Evolutionary conservation across 768 basidiomycete species (phyloP), one percentile per base, ranked within the genome.

Genomic region (Terana coerulea): DNA sequence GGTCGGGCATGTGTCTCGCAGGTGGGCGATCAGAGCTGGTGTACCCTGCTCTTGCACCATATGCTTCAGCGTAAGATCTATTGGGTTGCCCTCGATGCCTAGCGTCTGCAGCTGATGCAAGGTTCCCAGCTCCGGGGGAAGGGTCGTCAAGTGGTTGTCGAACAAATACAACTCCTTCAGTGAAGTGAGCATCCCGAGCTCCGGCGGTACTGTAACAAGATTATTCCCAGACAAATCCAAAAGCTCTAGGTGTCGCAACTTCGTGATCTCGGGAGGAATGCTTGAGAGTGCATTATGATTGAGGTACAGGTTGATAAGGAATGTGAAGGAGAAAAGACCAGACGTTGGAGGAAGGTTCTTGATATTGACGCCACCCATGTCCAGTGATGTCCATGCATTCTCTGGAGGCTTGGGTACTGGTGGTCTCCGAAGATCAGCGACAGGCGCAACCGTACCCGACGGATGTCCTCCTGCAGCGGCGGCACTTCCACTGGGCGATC

Each of bases 21-120:
- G 80, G 66, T 82, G 91, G 0, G 87, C 79, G 51, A 99, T 88
- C 30, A 98, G 77, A 1, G 89, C 88, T 1, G 79, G 73, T 0
- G 95, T 97, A n/a, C 97, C 95, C 29, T 98, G 93, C 68, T 94
- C 95, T 70, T 97, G 94, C 45, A 98, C 75, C 24, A 95, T 80
- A 22, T 75, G 72, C 66, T 91, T 89, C 34, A 95, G 72, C 24
- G 78, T 69, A 2, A 81, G 71, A 49, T 95, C 91, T 35, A 99
- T 69, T 2, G 95, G 95, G 60, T 99, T 99, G n/a, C 97, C 97
- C 67, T 98, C 97, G 30, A 99, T 79, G 17, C 97, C 97, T 24
- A 99, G 72, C 10, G 91, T 92, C 65, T 91, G 91, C 44, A 99
- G 77, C 65, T 94, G 91, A 63, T 95, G 91, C 30, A 99, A 69